phyloP scores from a whole-genome alignment of 495 filamentous ascomycete genomes.

The Lasiosphaeria miniovina region DNA sequence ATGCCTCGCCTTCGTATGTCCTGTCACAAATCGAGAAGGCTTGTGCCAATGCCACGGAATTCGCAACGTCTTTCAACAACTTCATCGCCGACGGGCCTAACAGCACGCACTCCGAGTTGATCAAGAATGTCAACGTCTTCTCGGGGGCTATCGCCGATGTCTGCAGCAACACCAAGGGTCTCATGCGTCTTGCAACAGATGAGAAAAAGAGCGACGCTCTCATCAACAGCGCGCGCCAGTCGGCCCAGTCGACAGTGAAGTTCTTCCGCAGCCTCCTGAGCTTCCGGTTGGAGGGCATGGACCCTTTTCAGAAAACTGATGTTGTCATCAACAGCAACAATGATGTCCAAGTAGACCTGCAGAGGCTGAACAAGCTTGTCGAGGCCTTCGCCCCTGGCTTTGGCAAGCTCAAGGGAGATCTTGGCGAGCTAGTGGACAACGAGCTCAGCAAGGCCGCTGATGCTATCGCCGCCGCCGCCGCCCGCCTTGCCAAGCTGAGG shows the following conservation, averaged over 20 bases:
- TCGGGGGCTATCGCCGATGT: constrained; percentile 89
- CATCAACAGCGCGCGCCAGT: constrained; percentile 73
- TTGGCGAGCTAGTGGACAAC: constrained; percentile 89
- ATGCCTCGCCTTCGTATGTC: constrained; percentile 92
- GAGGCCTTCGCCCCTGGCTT: constrained; percentile 86
- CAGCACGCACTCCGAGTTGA: constrained; percentile 85
- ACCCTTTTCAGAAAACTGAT: constrained; percentile 83
- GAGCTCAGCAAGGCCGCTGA: constrained; percentile 93
- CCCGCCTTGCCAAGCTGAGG: constrained; percentile 81
- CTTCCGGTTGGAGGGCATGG: constrained; percentile 86
- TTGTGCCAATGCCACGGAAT: constrained; percentile 89
- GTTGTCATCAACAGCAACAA: constrained; percentile 95
- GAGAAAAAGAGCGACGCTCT: constrained; percentile 89
- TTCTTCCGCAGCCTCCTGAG: constrained; percentile 95
- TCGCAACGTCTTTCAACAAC: constrained; percentile 95
- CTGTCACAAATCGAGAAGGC: constrained; percentile 97
- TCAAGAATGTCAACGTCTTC: constrained; percentile 88
- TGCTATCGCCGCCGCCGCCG: constrained; percentile 88
- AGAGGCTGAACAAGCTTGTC: constrained; percentile 85
- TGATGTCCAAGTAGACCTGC: constrained; percentile 87
- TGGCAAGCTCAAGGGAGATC: constrained; percentile 79
- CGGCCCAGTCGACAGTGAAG: constrained; percentile 82
- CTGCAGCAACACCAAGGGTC: constrained; percentile 91
- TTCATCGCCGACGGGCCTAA: constrained; percentile 96
- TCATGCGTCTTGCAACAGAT: constrained; percentile 90